phyloP scores from a whole-genome alignment of 1,139 yeast genomes.

The Sugiyamaella grinbergsii region DNA sequence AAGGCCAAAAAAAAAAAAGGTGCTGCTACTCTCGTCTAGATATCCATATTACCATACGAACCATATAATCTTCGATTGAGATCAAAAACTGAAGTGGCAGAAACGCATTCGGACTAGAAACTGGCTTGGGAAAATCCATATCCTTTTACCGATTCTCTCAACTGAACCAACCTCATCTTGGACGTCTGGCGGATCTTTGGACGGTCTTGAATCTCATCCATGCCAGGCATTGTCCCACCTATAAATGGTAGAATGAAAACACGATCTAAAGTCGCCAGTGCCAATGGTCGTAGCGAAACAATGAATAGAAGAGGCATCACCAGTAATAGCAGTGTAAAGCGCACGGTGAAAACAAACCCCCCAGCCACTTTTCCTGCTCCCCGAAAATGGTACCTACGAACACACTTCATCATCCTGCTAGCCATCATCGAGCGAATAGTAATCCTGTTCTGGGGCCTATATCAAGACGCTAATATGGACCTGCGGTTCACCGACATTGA shows the following conservation, averaged over 20 bases:
- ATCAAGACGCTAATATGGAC: slow-evolving; percentile 78
- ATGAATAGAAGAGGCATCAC: background rate
- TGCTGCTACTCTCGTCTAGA: too few species aligned
- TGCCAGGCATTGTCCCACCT: background rate
- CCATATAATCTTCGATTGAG: too few species aligned
- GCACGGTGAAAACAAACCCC: background rate
- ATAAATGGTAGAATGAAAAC: slow-evolving; percentile 5
- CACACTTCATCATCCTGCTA: slow-evolving; percentile 23
- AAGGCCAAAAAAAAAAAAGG: too few species aligned
- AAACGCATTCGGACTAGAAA: too few species aligned
- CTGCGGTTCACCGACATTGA: slow-evolving; percentile 93
- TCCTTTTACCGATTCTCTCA: too few species aligned
- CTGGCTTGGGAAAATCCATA: too few species aligned
- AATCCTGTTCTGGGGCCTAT: slow-evolving; percentile 79
- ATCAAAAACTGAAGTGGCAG: too few species aligned
- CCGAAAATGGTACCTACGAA: slow-evolving; percentile 24
- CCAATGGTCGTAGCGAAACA: background rate
- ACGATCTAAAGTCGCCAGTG: slow-evolving; percentile 8
- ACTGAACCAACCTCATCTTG: too few species aligned
- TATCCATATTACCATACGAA: too few species aligned
- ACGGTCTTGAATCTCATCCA: background rate
- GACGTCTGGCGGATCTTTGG: too few species aligned
- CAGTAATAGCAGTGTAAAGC: background rate
- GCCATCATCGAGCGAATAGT: slow-evolving; percentile 49
- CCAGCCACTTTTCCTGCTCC: background rate